Conservation (phyloP, 208 protist genomes). For the Leishmania gerbilli region DNA sequence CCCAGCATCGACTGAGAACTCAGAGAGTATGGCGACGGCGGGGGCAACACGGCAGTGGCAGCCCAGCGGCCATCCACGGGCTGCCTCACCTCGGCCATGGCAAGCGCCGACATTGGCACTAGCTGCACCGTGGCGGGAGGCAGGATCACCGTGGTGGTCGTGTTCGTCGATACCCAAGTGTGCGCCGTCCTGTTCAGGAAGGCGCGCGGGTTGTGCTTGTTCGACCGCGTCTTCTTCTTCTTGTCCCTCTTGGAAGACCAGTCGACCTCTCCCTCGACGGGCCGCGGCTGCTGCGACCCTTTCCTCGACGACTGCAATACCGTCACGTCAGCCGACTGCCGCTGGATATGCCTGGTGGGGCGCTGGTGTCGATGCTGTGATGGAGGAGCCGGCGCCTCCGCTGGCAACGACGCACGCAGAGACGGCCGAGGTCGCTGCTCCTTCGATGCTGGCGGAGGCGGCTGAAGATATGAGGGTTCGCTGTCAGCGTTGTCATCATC, state of each 20-base stretch:
- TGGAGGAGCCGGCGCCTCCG: background rate
- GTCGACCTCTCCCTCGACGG: background rate
- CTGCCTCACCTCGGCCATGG: conserved; percentile 10
- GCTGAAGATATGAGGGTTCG: background rate
- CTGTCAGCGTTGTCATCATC: background rate
- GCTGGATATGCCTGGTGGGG: background rate
- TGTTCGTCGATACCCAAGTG: conserved; percentile 62
- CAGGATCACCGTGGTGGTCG: conserved; percentile 50
- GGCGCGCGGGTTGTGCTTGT: conserved; percentile 18
- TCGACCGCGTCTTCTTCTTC: conserved; percentile 11
- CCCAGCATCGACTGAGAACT: background rate
- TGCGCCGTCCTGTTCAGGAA: conserved; percentile 45
- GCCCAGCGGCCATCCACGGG: background rate
- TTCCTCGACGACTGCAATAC: background rate
- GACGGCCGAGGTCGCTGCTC: background rate
- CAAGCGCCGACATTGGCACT: conserved; percentile 5
- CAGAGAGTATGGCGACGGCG: conserved; percentile 15
- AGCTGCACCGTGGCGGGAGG: conserved; percentile 40
- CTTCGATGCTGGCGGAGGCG: background rate
- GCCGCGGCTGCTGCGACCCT: background rate
- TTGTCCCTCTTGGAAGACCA: background rate
- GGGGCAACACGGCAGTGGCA: background rate
- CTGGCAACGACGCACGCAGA: background rate
- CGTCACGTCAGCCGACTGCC: background rate
- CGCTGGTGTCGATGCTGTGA: background rate